Evolutionary conservation across 2,329 filamentous ascomycete genomes (phyloP).

Genomic region (Fusarium secorum): DNA sequence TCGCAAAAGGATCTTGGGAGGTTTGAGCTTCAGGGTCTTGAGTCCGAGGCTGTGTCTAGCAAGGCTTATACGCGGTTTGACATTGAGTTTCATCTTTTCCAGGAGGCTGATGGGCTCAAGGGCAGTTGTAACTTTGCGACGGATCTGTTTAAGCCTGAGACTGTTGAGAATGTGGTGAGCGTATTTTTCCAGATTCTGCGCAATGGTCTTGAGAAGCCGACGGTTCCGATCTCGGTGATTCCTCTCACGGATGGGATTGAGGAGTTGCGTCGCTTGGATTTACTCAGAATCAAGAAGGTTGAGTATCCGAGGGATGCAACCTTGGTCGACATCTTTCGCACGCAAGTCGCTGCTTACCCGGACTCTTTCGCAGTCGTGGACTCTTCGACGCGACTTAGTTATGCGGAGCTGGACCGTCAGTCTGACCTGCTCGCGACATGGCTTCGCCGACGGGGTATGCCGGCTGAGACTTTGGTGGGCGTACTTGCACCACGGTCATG

Average conservation of each 20-base stretch:
- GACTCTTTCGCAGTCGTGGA: slow-evolving; percentile 33
- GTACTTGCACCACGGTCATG: slow-evolving; percentile 35
- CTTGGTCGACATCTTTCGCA: slow-evolving; percentile 33
- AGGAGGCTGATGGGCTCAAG: slow-evolving; percentile 10
- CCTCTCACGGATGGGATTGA: not conserved
- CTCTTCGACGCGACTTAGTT: slow-evolving; percentile 21
- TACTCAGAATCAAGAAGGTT: not conserved
- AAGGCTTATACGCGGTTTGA: slow-evolving; percentile 31
- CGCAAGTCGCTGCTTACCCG: slow-evolving; percentile 21
- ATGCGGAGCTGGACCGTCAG: slow-evolving; percentile 30
- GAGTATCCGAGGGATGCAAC: slow-evolving; percentile 21
- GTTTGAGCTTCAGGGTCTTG: slow-evolving; percentile 25
- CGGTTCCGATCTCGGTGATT: not conserved
- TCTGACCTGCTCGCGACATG: slow-evolving; percentile 31
- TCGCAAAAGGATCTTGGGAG: slow-evolving; percentile 33
- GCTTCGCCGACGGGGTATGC: slow-evolving; percentile 6
- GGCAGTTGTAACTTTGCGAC: slow-evolving; percentile 29
- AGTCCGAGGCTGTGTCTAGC: slow-evolving; percentile 5
- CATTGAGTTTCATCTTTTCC: slow-evolving; percentile 40
- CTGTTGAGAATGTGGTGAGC: slow-evolving; percentile 25
- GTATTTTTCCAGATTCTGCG: slow-evolving; percentile 29
- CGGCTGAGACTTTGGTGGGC: slow-evolving; percentile 29
- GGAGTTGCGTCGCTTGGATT: not conserved
- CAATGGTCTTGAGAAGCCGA: slow-evolving; percentile 15
- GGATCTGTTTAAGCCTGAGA: slow-evolving; percentile 35